A percentile compares a stretch with the other conserved stretches of the same genome.
These are phyloP conservation scores for Saururus chinensis DNA, from an alignment of 164 flowering plant species.

Conservation along the genomic window DNA sequence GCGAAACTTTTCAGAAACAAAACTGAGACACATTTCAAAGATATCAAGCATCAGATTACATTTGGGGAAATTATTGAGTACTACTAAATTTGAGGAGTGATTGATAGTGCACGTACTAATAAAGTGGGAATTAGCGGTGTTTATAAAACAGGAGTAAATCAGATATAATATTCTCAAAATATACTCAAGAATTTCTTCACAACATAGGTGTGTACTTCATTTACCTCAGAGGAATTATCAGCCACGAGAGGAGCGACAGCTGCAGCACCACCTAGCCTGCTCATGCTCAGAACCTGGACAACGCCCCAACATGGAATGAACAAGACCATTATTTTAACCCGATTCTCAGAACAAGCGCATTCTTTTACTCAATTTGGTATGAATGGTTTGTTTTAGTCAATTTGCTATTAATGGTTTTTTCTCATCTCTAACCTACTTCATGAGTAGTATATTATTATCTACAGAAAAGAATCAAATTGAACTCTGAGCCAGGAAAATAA, in stretches of 20 bases:
- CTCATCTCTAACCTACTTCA: too few relatives aligned
- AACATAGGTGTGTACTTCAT: not conserved
- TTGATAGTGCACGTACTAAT: too few relatives aligned
- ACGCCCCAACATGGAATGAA: not conserved
- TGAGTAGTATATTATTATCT: not conserved
- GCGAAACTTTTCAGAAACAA: too few relatives aligned
- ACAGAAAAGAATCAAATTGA: not conserved
- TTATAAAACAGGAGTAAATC: too few relatives aligned
- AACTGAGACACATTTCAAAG: too few relatives aligned
- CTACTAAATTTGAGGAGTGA: too few relatives aligned
- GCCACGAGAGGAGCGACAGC: slow-evolving; percentile 81
- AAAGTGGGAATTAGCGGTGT: too few relatives aligned
- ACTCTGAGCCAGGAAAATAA: not conserved
- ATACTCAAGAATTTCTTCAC: too few relatives aligned
- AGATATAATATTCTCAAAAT: too few relatives aligned
- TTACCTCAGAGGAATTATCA: slow-evolving; percentile 61
- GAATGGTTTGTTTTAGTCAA: too few relatives aligned
- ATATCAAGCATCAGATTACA: too few relatives aligned
- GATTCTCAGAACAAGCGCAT: not conserved
- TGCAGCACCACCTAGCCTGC: slow-evolving; percentile 93
- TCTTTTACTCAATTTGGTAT: not conserved
- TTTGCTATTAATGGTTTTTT: not conserved
- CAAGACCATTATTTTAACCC: not conserved
- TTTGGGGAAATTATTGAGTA: too few relatives aligned
- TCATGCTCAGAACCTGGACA: slow-evolving; percentile 91